These are phyloP conservation scores for Metarhizium rileyi DNA, from an alignment of 2,329 filamentous ascomycete species.

Conservation along the genomic window DNA sequence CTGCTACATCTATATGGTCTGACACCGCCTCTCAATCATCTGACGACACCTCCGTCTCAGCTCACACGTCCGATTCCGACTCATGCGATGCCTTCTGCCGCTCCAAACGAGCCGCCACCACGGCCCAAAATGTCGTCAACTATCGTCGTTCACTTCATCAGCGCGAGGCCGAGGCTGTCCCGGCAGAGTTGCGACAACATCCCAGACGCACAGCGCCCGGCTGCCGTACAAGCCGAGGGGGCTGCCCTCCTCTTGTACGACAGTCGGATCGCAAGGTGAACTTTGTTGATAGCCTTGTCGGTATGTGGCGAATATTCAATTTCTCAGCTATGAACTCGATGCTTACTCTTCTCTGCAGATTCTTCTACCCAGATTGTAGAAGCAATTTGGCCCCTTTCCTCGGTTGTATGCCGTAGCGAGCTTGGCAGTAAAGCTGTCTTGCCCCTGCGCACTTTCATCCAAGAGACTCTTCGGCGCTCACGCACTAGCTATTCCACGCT, in stretches of 20 bases:
- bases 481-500: constrained; percentile 95
- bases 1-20: constrained; percentile 70
- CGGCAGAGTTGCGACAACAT: constrained; percentile 55
- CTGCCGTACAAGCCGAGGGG: constrained; percentile 43
- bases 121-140: constrained; percentile 14
- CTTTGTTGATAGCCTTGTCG: constrained; percentile 94
- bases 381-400: constrained; percentile 91
- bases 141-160: constrained; percentile 15
- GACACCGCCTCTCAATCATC: constrained; percentile 60
- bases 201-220: constrained; percentile 48
- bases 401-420: constrained; percentile 65
- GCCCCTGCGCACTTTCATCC: constrained; percentile 89
- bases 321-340: constrained; percentile 10
- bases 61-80: constrained; percentile 47
- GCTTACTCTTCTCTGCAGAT: constrained; percentile 50
- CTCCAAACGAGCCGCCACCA: constrained; percentile 15
- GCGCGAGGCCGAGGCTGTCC: constrained; percentile 35
- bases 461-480: constrained; percentile 90
- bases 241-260: constrained; percentile 67
- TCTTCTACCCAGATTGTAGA: constrained; percentile 96
- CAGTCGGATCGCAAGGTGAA: constrained; percentile 88
- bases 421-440: constrained; percentile 67
- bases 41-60: constrained; percentile 55
- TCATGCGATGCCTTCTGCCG: constrained; percentile 35
- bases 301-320: constrained; percentile 52